phyloP scores from a whole-genome alignment of 1,139 yeast species.

The Chernovozyma aurita region DNA sequence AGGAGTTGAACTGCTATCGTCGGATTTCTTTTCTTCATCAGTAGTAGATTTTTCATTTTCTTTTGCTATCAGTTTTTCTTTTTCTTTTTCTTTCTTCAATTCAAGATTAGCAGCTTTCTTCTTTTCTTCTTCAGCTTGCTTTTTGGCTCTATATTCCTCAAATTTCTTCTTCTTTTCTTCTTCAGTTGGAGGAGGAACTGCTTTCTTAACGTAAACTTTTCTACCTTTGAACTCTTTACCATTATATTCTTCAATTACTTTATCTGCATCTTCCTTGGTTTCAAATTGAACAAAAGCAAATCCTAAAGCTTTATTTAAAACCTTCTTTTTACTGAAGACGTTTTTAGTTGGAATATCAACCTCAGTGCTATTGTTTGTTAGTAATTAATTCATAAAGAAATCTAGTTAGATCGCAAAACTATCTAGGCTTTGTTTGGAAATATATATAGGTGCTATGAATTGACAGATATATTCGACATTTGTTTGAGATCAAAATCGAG shows the following conservation, averaged over 20 bases:
- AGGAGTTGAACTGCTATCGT: conserved; percentile 13
- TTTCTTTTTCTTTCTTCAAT: conserved; percentile 10
- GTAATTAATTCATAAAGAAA: conserved; percentile 3
- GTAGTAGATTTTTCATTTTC: conserved; percentile 5
- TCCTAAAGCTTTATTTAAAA: conserved; percentile 41
- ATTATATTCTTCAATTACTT: conserved; percentile 41
- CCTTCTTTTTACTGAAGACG: conserved; percentile 26
- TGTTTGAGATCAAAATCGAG: no score
- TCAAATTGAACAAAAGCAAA: conserved; percentile 53
- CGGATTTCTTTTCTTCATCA: conserved; percentile 5
- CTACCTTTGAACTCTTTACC: conserved; percentile 46
- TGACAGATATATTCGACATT: no score
- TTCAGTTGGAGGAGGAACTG: conserved; percentile 49
- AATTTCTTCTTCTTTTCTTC: conserved; percentile 39
- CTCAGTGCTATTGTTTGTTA: conserved; percentile 19
- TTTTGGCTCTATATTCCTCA: conserved; percentile 35
- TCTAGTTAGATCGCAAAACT: background rate
- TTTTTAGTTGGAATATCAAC: conserved; percentile 41
- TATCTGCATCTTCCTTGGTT: conserved; percentile 43
- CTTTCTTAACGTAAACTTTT: conserved; percentile 46
- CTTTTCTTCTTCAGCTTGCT: conserved; percentile 24
- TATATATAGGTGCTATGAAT: no score
- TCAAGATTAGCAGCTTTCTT: no score
- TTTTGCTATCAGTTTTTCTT: conserved; percentile 13
- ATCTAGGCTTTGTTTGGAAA: background rate